Percentiles rank a stretch among this genome's conserved stretches.
Evolutionary conservation across 2,329 filamentous ascomycete species (phyloP).

Genomic region (Myrmaecium sp.): DNA sequence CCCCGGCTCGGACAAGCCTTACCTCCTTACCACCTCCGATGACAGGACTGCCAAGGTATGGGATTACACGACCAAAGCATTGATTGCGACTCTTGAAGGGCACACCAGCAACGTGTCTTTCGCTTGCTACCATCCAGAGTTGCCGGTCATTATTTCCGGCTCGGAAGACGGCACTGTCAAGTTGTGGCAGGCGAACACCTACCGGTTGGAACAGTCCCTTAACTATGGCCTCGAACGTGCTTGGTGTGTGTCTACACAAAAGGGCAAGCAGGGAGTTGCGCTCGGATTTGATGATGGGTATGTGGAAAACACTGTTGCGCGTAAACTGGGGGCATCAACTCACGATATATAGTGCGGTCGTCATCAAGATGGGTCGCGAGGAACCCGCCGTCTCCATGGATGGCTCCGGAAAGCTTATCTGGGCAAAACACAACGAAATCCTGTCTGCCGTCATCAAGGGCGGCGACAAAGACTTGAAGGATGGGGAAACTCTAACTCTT

Average conservation of each 20-base stretch:
- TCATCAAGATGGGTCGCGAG: conserved; percentile 93
- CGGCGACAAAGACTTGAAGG: conserved; percentile 67
- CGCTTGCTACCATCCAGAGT: conserved; percentile 90
- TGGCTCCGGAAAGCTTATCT: conserved; percentile 84
- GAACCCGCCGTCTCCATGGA: conserved; percentile 98
- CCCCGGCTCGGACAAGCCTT: conserved; percentile 53
- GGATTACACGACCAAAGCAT: conserved; percentile 96
- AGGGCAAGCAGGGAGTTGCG: conserved; percentile 83
- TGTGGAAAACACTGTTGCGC: too few relatives aligned
- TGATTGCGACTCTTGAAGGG: conserved; percentile 91
- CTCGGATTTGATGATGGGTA: conserved; percentile 97
- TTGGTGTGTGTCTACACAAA: conserved; percentile 95
- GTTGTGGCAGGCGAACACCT: conserved; percentile 98
- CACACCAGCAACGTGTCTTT: conserved; percentile 98
- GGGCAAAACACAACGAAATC: conserved; percentile 89
- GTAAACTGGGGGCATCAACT: too few relatives aligned
- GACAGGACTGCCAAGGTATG: conserved; percentile 95
- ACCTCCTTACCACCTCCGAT: conserved; percentile 90
- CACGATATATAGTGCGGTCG: too few relatives aligned
- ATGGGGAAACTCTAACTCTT: conserved; percentile 70
- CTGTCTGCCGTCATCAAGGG: conserved; percentile 91
- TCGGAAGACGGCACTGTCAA: conserved; percentile 96
- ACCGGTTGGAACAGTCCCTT: conserved; percentile 84
- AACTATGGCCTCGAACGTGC: conserved; percentile 92
- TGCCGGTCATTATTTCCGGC: conserved; percentile 93